Percentiles rank a stretch among this genome's conserved stretches.
phyloP scores from a whole-genome alignment of 768 basidiomycete species.

The Cantharellus cinnabarinus region DNA sequence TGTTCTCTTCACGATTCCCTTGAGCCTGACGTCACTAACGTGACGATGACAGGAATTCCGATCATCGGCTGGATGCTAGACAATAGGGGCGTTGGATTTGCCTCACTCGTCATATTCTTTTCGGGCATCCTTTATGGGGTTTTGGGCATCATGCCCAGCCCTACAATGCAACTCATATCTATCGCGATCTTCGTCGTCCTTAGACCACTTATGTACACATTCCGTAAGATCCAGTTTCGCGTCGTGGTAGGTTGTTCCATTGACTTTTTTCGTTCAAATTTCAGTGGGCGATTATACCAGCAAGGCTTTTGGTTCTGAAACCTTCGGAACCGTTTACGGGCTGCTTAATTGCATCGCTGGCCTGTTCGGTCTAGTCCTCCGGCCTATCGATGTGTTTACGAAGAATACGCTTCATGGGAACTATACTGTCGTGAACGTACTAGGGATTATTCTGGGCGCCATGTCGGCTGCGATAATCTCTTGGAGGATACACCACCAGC shows the following conservation, averaged over 20 bases:
- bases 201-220: slow-evolving; percentile 19
- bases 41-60: slow-evolving; percentile 5
- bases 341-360: slow-evolving; percentile 19
- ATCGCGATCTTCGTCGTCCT: slow-evolving; percentile 17
- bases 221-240: slow-evolving; percentile 6
- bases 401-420: slow-evolving; percentile 16
- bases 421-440: slow-evolving; percentile 15
- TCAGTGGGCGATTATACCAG: slow-evolving; percentile 11
- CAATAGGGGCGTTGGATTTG: slow-evolving; percentile 1
- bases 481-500: slow-evolving; percentile 7
- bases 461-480: slow-evolving; percentile 7
- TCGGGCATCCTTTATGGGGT: slow-evolving; percentile 15
- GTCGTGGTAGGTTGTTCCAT: background rate
- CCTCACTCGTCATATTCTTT: slow-evolving; percentile 12
- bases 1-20: background rate
- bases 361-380: slow-evolving; percentile 16
- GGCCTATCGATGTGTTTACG: slow-evolving; percentile 18
- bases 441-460: slow-evolving; percentile 11
- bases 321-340: slow-evolving; percentile 21
- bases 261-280: background rate
- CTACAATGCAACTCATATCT: slow-evolving; percentile 13
- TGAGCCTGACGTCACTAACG: slow-evolving; percentile 1
- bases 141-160: slow-evolving; percentile 13
- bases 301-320: slow-evolving; percentile 16
- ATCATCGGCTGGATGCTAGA: slow-evolving; percentile 9